A percentile compares a stretch with the other conserved stretches of the same genome.
Evolutionary conservation across 441 rosid genomes (phyloP).

Genomic region (Eruca vesicaria): DNA sequence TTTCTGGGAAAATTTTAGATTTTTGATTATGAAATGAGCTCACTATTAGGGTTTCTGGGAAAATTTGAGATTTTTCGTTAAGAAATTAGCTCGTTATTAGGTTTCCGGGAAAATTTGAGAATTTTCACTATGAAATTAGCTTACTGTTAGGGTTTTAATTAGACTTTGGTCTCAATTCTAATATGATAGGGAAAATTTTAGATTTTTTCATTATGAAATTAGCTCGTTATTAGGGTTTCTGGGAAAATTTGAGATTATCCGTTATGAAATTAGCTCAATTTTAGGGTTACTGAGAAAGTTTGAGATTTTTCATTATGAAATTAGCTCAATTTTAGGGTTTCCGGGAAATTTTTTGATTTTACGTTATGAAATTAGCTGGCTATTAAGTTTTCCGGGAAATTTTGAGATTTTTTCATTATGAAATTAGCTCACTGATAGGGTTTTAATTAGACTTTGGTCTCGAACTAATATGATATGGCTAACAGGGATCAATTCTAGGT

Average conservation of each 20-base stretch:
- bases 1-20: neutral
- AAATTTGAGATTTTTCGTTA: neutral
- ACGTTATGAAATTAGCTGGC: neutral
- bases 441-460: conserved; percentile 23
- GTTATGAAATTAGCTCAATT: neutral
- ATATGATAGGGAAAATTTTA: too few relatives aligned
- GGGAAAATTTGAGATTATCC: neutral
- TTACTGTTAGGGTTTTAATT: neutral
- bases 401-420: too few relatives aligned
- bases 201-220: too few relatives aligned
- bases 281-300: neutral
- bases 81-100: neutral
- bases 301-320: neutral
- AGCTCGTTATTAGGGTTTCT: neutral
- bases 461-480: conserved; percentile 58
- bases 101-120: too few relatives aligned
- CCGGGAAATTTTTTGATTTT: neutral
- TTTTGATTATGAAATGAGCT: neutral
- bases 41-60: neutral
- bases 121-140: neutral
- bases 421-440: neutral
- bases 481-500: conserved; percentile 99
- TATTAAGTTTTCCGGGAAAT: too few relatives aligned
- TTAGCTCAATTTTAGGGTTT: neutral
- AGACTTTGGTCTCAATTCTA: neutral